Conservation (phyloP, 129 eudicot genomes). For the Tagetes erecta region DNA sequence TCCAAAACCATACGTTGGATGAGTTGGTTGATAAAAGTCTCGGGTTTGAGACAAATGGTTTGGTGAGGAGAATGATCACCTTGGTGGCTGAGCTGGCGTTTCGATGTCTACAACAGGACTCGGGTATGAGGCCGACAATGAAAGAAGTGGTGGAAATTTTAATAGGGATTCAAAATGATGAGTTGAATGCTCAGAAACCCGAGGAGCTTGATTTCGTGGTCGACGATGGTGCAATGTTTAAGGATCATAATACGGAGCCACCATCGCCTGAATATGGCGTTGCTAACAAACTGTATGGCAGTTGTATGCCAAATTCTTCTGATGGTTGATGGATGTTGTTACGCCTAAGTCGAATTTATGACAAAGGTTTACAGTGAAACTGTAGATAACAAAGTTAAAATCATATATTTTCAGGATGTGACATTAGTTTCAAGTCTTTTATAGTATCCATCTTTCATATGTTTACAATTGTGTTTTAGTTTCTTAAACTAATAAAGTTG, state of each 20-base stretch:
- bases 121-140: constrained; percentile 90
- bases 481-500: constrained; percentile 6
- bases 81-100: constrained; percentile 79
- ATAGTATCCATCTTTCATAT: constrained; percentile 13
- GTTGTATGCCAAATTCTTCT: constrained; percentile 44
- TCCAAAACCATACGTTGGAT: constrained; percentile 53
- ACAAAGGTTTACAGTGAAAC: constrained; percentile 21
- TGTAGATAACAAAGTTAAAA: constrained; percentile 34
- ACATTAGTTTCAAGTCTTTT: constrained; percentile 5
- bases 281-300: constrained; percentile 43
- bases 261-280: constrained; percentile 61
- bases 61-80: constrained; percentile 61
- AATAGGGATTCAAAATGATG: constrained; percentile 52
- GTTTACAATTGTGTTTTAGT: not conserved
- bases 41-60: constrained; percentile 47
- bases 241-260: constrained; percentile 42
- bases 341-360: not conserved
- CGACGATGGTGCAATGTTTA: constrained; percentile 50
- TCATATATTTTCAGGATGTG: constrained; percentile 10
- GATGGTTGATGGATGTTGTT: constrained; percentile 22
- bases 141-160: constrained; percentile 61
- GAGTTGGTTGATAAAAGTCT: constrained; percentile 70
- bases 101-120: constrained; percentile 76
- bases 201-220: constrained; percentile 62
- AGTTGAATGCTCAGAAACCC: constrained; percentile 45